Percentiles rank a stretch among this genome's conserved stretches.
Conservation (phyloP, 2,329 filamentous ascomycete genomes). For the Cadophora sp. region DNA sequence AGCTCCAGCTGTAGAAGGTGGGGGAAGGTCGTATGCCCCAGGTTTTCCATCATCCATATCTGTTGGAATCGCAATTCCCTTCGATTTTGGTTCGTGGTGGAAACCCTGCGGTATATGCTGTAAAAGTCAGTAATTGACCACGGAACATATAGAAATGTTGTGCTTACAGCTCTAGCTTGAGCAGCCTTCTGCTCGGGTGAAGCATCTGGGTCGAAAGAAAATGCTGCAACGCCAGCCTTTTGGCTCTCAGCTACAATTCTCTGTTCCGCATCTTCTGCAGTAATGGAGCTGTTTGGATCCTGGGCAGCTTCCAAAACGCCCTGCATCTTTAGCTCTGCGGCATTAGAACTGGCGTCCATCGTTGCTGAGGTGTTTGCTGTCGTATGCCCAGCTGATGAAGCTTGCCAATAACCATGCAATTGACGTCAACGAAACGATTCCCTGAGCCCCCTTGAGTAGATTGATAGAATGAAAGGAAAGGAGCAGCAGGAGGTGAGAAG, state of each 20-base stretch:
- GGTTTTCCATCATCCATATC: conserved; percentile 77
- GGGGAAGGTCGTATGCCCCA: conserved; percentile 78
- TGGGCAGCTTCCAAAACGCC: conserved; percentile 79
- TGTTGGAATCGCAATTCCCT: conserved; percentile 75
- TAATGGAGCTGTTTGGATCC: conserved; percentile 71
- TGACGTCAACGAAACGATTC: conserved; percentile 1
- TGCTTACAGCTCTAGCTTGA: conserved; percentile 75
- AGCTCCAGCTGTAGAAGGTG: conserved; percentile 73
- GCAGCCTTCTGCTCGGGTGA: conserved; percentile 83
- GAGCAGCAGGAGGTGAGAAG: conserved; percentile 1
- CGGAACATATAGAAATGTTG: not conserved
- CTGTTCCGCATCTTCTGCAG: conserved; percentile 74
- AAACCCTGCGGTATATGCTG: conserved; percentile 70
- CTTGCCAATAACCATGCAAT: conserved; percentile 8
- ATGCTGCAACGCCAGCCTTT: conserved; percentile 64
- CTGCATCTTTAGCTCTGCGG: conserved; percentile 79
- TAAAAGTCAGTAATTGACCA: conserved; percentile 21
- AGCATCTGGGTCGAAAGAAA: conserved; percentile 87
- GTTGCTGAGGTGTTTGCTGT: conserved; percentile 29
- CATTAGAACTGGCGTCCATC: conserved; percentile 37
- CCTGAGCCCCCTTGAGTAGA: not conserved
- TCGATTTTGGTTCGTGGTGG: conserved; percentile 64
- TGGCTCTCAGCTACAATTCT: conserved; percentile 78
- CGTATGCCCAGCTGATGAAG: conserved; percentile 3
- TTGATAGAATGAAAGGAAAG: not conserved